Conservation (phyloP, 257 asterid species). For the Fraxinus anomala region DNA sequence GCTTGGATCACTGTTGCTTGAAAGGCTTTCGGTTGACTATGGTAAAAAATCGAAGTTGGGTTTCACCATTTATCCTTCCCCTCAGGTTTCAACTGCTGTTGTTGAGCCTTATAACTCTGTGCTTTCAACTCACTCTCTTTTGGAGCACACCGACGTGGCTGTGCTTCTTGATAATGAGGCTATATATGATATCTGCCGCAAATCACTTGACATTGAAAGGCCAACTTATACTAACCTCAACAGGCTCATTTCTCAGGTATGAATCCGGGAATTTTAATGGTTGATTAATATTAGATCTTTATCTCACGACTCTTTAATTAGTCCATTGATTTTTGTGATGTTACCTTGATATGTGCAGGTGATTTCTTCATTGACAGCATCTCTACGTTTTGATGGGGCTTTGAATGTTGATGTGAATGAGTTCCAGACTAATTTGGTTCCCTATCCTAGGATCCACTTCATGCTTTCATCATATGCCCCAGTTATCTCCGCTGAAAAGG, state of each 20-base stretch:
- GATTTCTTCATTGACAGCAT: slow-evolving; percentile 87
- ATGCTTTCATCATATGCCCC: slow-evolving; percentile 98
- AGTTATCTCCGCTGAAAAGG: slow-evolving; percentile 89
- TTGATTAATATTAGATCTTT: neutral
- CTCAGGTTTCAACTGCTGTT: slow-evolving; percentile 95
- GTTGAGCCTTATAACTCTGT: slow-evolving; percentile 96
- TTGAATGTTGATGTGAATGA: slow-evolving; percentile 91
- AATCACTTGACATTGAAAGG: slow-evolving; percentile 87
- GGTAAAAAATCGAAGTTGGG: slow-evolving; percentile 90
- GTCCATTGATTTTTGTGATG: neutral
- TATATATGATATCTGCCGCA: slow-evolving; percentile 91
- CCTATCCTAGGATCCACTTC: slow-evolving; percentile 94
- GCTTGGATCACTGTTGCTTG: slow-evolving; percentile 78
- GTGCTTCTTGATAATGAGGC: slow-evolving; percentile 92
- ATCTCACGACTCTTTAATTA: neutral
- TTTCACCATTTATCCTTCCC: slow-evolving; percentile 89
- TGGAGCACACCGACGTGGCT: slow-evolving; percentile 96
- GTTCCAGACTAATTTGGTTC: slow-evolving; percentile 95
- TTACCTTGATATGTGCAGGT: slow-evolving; percentile 42
- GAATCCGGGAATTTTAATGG: neutral
- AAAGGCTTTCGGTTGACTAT: slow-evolving; percentile 89
- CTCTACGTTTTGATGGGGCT: slow-evolving; percentile 90
- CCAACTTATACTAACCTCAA: slow-evolving; percentile 93
- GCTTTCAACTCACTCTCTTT: slow-evolving; percentile 85
- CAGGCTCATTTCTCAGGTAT: slow-evolving; percentile 92